Base-by-base conservation (phyloP, 2,329 filamentous ascomycete genomes). In the Pyricularia pennisetigena region DNA sequence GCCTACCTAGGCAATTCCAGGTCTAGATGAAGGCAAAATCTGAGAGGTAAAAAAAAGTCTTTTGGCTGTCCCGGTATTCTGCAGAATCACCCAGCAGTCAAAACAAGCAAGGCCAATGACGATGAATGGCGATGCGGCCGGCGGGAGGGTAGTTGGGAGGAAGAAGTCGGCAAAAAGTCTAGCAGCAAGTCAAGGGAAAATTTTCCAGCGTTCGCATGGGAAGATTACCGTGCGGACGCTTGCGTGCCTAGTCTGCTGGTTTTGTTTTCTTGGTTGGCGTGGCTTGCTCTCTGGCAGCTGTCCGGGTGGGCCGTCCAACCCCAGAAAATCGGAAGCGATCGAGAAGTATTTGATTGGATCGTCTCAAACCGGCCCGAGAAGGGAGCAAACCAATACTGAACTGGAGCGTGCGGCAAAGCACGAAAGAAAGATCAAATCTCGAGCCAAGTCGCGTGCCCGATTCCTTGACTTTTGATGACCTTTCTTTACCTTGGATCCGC, bases 281-380 rank as follows among this genome's bases (percentile, higher is more conserved):
- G 59, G 59, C 59, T 62, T 62, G 59, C 59, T 20, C 59, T 26
- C 14, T 62, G 59, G 59, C 59, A 62, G 59, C 59, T 62, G 59
- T 62, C 59, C 59, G 59, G 23, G 59, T 62, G 59, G 59, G 59
- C 59, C 59, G 59, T 62, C 59, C 14, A 62, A 62, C 59, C 59
- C 59, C 59, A 62, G 59, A 62, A 62, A 62, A 62, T 28, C 24
- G 28, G 24, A 62, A 62, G 24, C 24, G 23, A 61, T 54, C 41
- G 41, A 61, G 24, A 61, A 28, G 23, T 62, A 26, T 62, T 28
- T 62, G 59, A 62, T 62, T 62, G 59, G 59, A 62, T 28, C 59
- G 59, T 62, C 59, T 26, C 16, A 54, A 54, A 20, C 41, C 41
- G 41, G 41, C 41, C 41, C 41, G 41, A 54, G 41, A 54, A 54